Evolutionary conservation across 1,284 basidiomycete genomes (phyloP).

Genomic region (Microbotryomycetes sp.): DNA sequence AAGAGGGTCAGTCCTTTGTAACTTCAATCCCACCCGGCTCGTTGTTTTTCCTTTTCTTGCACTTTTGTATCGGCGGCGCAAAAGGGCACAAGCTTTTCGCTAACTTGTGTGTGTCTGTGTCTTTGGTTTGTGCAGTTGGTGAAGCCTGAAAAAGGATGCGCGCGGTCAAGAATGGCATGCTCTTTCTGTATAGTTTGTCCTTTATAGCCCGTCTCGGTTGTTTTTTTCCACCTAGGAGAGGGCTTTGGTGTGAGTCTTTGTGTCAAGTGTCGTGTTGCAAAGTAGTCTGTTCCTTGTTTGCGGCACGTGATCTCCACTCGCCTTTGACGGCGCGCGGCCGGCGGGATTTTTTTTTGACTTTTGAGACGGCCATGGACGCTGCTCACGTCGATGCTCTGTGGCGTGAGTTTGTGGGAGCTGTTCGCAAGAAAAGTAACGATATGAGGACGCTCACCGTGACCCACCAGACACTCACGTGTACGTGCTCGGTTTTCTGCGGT

Average conservation of each 20-base stretch:
- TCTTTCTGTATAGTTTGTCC: background rate
- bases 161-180: background rate
- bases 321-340: background rate
- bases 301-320: background rate
- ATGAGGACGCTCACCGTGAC: background rate
- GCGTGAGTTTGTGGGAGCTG: background rate
- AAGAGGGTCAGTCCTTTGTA: conserved; percentile 12
- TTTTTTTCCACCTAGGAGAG: background rate
- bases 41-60: no score
- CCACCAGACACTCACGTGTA: background rate
- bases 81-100: background rate
- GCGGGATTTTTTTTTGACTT: background rate
- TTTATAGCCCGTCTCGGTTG: background rate
- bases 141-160: background rate
- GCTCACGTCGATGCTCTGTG: background rate
- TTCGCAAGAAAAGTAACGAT: background rate
- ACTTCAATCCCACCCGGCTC: no score
- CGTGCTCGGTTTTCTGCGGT: background rate
- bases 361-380: background rate
- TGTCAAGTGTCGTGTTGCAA: background rate
- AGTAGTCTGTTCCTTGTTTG: background rate
- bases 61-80: no score
- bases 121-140: background rate
- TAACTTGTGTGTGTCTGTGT: no score
- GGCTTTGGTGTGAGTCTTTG: no score